Evolutionary conservation across 768 basidiomycete genomes (phyloP).

Genomic region (Omphalotus guepiniiformis): DNA sequence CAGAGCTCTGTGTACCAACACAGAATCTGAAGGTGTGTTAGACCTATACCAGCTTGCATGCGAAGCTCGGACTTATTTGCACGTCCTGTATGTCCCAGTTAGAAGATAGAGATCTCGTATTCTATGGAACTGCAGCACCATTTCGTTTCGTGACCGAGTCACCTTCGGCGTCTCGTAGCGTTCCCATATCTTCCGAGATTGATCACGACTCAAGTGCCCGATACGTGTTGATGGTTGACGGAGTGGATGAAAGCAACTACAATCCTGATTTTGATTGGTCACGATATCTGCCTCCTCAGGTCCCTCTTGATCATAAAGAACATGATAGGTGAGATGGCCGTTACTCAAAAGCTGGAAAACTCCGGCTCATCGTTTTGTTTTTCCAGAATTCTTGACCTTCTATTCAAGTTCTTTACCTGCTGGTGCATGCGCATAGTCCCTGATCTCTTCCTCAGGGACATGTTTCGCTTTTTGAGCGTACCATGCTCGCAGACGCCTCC

Average conservation of each 20-base stretch:
- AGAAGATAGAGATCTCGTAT: slow-evolving; percentile 35
- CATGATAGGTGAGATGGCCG: slow-evolving; percentile 16
- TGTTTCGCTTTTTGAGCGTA: slow-evolving; percentile 31
- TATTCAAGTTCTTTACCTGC: slow-evolving; percentile 35
- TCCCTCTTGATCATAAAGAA: slow-evolving; percentile 37
- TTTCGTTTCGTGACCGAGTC: slow-evolving; percentile 32
- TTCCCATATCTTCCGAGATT: slow-evolving; percentile 25
- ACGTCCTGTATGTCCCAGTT: no score
- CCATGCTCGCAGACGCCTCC: slow-evolving; percentile 20
- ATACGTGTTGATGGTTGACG: slow-evolving; percentile 40
- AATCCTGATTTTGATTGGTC: slow-evolving; percentile 50
- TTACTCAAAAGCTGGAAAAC: no score
- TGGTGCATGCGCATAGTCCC: slow-evolving; percentile 38
- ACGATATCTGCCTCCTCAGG: slow-evolving; percentile 38
- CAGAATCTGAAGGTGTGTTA: slow-evolving; percentile 31
- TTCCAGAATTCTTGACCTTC: slow-evolving; percentile 29
- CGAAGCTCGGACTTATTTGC: no score
- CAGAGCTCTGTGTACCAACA: slow-evolving; percentile 34
- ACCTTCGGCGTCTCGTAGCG: neutral
- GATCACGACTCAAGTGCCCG: slow-evolving; percentile 31
- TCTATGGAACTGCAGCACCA: slow-evolving; percentile 39
- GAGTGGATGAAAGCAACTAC: slow-evolving; percentile 31
- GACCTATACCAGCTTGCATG: no score
- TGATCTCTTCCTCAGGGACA: slow-evolving; percentile 36
- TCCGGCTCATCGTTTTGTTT: neutral